Evolutionary conservation across 129 eudicot species (phyloP).

Genomic region (Ambrosia artemisiifolia): DNA sequence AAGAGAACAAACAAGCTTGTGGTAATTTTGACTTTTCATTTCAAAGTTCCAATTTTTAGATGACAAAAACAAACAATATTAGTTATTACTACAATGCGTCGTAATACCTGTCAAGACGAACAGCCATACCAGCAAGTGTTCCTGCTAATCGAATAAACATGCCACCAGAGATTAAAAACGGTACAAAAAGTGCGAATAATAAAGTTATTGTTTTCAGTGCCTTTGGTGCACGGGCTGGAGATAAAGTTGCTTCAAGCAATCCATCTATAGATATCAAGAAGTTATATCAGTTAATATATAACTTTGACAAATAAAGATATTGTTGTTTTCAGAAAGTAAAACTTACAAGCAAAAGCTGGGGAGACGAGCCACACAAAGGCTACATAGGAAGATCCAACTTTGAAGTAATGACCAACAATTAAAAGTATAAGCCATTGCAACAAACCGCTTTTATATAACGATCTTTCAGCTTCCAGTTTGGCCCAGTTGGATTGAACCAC

Average conservation of each 20-base stretch:
- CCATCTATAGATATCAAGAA: conserved; percentile 61
- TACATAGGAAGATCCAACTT: conserved; percentile 70
- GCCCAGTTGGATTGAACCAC: conserved; percentile 47
- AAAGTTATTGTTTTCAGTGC: conserved; percentile 76
- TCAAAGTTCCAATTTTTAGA: not conserved
- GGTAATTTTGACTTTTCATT: not conserved
- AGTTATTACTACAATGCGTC: not conserved
- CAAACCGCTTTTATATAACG: conserved; percentile 77
- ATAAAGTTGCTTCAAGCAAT: conserved; percentile 90
- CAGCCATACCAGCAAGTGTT: conserved; percentile 61
- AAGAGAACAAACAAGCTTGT: not conserved
- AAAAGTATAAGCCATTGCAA: conserved; percentile 84
- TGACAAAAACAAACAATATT: not conserved
- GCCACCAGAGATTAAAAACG: conserved; percentile 78
- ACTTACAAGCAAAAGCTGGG: conserved; percentile 98
- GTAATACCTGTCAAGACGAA: conserved; percentile 82
- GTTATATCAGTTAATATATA: conserved; percentile 17
- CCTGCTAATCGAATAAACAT: conserved; percentile 64
- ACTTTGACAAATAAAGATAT: not conserved
- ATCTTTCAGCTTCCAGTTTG: conserved; percentile 88
- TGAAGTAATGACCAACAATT: conserved; percentile 53
- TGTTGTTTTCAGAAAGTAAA: not conserved
- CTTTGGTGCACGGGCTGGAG: conserved; percentile 73
- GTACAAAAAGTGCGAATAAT: conserved; percentile 65
- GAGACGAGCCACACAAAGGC: conserved; percentile 83